Base-by-base conservation (phyloP, 352 stramenopile genomes). In the Pythium dissimile region DNA sequence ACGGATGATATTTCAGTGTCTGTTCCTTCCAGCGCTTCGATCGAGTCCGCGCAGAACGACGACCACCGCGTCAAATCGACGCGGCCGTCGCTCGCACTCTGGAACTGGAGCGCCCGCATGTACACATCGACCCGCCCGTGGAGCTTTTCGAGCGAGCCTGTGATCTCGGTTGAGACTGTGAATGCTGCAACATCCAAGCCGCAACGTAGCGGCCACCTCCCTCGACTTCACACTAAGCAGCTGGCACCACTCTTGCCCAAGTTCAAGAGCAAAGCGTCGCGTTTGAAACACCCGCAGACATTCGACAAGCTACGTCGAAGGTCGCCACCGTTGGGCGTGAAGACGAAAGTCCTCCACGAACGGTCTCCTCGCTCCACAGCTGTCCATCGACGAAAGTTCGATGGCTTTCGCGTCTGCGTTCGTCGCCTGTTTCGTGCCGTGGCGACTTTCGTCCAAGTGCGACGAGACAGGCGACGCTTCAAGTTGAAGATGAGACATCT, bases 231-330 rank as follows among this genome's bases (percentile, higher is more conserved):
- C 32, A 6, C 31, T 9, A 45, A 45, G 48, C 48, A n/a, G 16
- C 15, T 55, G 8, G 45, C 35, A 15, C 48, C 48, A 3, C 3
- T 46, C 18, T 30, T 35, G n/a, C 48, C 48, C 20, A n/a, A 44
- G 6, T 26, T 55, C 26, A 21, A 66, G 24, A 51, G 71, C 34
- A 41, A 53, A 13, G 56, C 44, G 1, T 71, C 62, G 59, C 78
- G 80, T 23, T 55, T 46, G 23, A 51, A 32, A 52, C 63, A 64
- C 12, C 60, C 77, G 21, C 66, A 63, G 23, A 57, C 71, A 38
- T 44, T 86, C 10, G 68, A 70, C 12, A 35, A 63, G 24, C 62
- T 81, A 41, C 71, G 71, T 44, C 52, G 65, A 46, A 65, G 57
- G 15, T 48, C 56, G 8, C 53, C 56, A 2, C 3, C 21, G 1